Percentiles rank a stretch among this genome's conserved stretches.
Conservation (phyloP, 257 asterid genomes). For the Jaltomata sinuosa region DNA sequence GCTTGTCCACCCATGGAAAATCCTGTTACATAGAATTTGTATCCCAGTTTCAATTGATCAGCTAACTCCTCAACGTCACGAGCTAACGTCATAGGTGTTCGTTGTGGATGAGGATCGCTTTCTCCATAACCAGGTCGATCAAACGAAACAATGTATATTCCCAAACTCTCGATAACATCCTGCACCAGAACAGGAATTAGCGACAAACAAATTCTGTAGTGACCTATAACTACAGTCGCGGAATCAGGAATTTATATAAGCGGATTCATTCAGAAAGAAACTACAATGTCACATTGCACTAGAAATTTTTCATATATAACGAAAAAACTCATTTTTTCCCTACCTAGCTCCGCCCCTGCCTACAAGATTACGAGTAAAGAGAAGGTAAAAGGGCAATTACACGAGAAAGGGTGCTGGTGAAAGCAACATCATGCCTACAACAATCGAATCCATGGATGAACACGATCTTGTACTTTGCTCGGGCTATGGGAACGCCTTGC, state of each 20-base stretch:
- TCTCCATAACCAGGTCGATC: neutral
- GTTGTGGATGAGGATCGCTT: neutral
- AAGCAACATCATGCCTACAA: neutral
- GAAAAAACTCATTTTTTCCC: no score
- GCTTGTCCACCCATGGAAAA: constrained; percentile 3
- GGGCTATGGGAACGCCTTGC: neutral
- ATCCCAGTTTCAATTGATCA: neutral
- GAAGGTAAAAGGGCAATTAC: neutral
- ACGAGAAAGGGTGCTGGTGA: neutral
- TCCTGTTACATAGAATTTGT: neutral
- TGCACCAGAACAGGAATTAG: neutral
- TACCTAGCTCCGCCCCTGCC: neutral
- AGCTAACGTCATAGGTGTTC: neutral
- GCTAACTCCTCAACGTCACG: neutral
- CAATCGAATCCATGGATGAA: neutral
- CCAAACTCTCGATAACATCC: neutral
- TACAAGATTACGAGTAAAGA: neutral
- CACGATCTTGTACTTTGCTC: neutral
- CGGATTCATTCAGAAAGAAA: no score
- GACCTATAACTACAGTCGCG: neutral
- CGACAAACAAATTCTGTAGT: neutral
- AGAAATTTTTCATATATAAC: no score
- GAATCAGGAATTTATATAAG: no score
- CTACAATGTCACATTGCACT: no score
- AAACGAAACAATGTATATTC: neutral